phyloP scores from a whole-genome alignment of 768 basidiomycete genomes.

The Rhizopogon salebrosus region DNA sequence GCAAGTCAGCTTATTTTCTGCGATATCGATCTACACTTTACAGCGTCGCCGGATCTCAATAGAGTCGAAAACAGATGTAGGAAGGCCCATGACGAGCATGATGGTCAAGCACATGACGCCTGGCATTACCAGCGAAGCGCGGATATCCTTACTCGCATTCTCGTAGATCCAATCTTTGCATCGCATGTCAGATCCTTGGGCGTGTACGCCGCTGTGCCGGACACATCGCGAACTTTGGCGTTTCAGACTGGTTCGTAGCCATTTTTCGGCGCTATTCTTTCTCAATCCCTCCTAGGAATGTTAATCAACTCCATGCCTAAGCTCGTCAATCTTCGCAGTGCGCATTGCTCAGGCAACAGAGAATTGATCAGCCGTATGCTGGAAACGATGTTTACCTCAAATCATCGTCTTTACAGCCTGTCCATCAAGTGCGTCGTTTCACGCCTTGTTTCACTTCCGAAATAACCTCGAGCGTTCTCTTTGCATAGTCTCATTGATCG shows the following conservation, averaged over 20 bases:
- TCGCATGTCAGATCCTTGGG: slow-evolving; percentile 32
- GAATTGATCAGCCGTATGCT: slow-evolving; percentile 50
- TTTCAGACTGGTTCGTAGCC: slow-evolving; percentile 55
- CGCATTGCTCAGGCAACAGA: slow-evolving; percentile 54
- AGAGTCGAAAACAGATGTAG: slow-evolving; percentile 3
- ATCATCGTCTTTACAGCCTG: slow-evolving; percentile 49
- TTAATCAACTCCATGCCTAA: slow-evolving; percentile 64
- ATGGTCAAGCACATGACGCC: slow-evolving; percentile 34
- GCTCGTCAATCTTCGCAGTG: slow-evolving; percentile 51
- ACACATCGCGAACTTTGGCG: slow-evolving; percentile 45
- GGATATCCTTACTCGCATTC: slow-evolving; percentile 64
- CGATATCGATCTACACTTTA: slow-evolving; percentile 60
- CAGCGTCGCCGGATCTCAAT: slow-evolving; percentile 26
- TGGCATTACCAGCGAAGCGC: slow-evolving; percentile 62
- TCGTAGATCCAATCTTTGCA: slow-evolving; percentile 56
- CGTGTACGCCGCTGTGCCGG: slow-evolving; percentile 42
- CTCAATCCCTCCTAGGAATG: slow-evolving; percentile 43
- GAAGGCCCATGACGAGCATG: slow-evolving; percentile 6
- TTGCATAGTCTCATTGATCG: slow-evolving; percentile 29
- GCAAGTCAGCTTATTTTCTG: slow-evolving; percentile 61
- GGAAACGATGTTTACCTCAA: slow-evolving; percentile 44
- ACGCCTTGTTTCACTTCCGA: slow-evolving; percentile 6
- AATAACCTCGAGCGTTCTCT: background rate
- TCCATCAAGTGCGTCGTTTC: slow-evolving; percentile 41
- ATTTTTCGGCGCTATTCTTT: background rate